These are phyloP conservation scores for Ogataea nitratoaversa DNA, from an alignment of 805 yeast species.

Conservation along the genomic window DNA sequence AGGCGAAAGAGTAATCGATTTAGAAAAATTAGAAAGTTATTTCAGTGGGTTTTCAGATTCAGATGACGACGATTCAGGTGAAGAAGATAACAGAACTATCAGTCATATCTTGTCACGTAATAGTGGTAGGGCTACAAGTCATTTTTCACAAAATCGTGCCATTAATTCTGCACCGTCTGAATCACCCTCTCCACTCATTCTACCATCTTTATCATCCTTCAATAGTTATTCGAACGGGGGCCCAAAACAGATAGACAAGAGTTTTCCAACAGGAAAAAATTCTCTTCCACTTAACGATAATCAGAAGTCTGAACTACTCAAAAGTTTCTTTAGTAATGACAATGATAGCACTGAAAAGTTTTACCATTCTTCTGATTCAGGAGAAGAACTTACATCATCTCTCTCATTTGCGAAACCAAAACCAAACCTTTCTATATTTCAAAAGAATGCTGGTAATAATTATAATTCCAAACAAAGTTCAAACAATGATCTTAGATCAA, in stretches of 20 bases:
- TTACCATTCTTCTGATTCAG: conserved; percentile 6
- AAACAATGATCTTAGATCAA: no score
- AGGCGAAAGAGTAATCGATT: conserved; percentile 23
- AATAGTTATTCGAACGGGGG: neutral
- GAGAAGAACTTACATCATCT: conserved; percentile 3
- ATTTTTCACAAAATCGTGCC: neutral
- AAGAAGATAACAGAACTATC: conserved; percentile 4
- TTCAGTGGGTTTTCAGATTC: conserved; percentile 25
- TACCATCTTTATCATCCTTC: conserved; percentile 1
- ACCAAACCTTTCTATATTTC: no score
- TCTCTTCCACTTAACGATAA: no score
- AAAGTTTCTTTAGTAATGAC: no score
- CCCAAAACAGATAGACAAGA: no score
- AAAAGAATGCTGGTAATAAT: no score
- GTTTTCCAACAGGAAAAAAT: no score
- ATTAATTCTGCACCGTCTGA: neutral
- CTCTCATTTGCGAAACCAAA: conserved; percentile 2
- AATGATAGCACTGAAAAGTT: no score
- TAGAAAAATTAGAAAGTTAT: conserved; percentile 28
- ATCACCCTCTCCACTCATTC: neutral
- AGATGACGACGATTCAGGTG: conserved; percentile 12
- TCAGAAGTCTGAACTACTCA: no score
- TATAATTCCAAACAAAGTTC: no score
- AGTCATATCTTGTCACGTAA: no score
- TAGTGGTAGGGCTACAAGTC: no score